phyloP scores from a whole-genome alignment of 768 basidiomycete genomes.

The Lactarius tabidus region DNA sequence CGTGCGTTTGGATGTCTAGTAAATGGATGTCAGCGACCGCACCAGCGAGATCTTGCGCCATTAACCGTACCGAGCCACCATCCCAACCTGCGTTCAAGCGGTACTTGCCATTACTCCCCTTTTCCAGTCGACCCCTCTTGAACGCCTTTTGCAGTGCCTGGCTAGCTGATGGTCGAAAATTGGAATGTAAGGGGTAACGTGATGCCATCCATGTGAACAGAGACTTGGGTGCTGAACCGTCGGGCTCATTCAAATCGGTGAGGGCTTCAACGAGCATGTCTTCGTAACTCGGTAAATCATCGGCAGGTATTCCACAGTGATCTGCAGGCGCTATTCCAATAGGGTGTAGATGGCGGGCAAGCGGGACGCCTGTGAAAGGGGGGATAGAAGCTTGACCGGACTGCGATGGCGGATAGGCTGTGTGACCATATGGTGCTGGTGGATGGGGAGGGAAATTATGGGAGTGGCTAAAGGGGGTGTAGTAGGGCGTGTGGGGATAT shows the following conservation, averaged over 20 bases:
- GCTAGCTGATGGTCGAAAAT: conserved; percentile 85
- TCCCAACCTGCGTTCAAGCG: conserved; percentile 74
- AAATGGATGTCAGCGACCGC: conserved; percentile 3
- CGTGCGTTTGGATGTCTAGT: conserved; percentile 70
- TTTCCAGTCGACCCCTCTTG: conserved; percentile 76
- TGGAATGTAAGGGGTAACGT: conserved; percentile 79
- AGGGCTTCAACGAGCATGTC: conserved; percentile 89
- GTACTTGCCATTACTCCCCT: conserved; percentile 69
- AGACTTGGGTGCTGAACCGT: conserved; percentile 80
- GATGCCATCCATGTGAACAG: conserved; percentile 82
- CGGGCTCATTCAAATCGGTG: conserved; percentile 57
- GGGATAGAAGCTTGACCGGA: conserved; percentile 27
- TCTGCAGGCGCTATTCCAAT: conserved; percentile 28
- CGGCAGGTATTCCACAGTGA: conserved; percentile 29
- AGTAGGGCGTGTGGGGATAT: conserved; percentile 68
- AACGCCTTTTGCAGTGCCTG: conserved; percentile 86
- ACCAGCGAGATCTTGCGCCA: no score
- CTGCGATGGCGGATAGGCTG: conserved; percentile 33
- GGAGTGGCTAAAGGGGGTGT: conserved; percentile 43
- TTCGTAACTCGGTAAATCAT: conserved; percentile 82
- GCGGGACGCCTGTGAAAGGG: conserved; percentile 25
- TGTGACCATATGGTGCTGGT: conserved; percentile 36
- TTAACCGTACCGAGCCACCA: conserved; percentile 64
- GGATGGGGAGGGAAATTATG: conserved; percentile 32
- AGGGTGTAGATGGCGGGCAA: conserved; percentile 19